Evolutionary conservation across 768 basidiomycete species (phyloP).

Genomic region (Leucocoprinus sp.): DNA sequence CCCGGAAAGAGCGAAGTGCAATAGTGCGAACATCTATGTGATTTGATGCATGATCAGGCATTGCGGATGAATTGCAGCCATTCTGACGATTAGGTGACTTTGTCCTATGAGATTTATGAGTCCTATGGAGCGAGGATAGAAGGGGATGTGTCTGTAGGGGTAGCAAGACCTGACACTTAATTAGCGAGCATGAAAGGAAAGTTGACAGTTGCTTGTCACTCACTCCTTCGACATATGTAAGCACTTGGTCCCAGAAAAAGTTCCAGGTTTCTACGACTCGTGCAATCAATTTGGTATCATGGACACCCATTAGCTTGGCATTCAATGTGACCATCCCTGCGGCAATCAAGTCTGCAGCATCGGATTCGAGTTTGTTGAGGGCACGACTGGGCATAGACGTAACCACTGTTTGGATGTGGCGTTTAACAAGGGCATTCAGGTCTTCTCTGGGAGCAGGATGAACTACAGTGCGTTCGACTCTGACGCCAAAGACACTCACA

Average conservation of each 20-base stretch:
- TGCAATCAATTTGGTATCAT: constrained; percentile 70
- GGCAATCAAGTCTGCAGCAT: constrained; percentile 76
- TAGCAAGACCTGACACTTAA: constrained; percentile 22
- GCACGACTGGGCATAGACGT: constrained; percentile 70
- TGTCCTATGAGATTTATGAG: constrained; percentile 46
- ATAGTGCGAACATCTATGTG: constrained; percentile 77
- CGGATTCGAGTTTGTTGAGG: constrained; percentile 62
- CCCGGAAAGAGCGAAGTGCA: constrained; percentile 74
- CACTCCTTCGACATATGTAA: constrained; percentile 85
- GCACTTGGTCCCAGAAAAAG: constrained; percentile 88
- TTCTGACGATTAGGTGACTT: constrained; percentile 43
- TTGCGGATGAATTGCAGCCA: constrained; percentile 31
- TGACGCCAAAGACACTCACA: constrained; percentile 37
- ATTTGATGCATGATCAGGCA: constrained; percentile 23
- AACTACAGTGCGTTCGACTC: constrained; percentile 1
- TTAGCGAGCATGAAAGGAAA: constrained; percentile 5
- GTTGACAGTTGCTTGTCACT: constrained; percentile 28
- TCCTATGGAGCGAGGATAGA: constrained; percentile 60
- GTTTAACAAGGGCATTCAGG: constrained; percentile 72
- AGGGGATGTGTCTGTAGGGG: constrained; percentile 37
- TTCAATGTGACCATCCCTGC: constrained; percentile 91
- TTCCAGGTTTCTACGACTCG: constrained; percentile 85
- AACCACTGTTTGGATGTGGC: constrained; percentile 68
- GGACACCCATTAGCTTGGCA: constrained; percentile 66
- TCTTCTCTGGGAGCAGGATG: constrained; percentile 54